Evolutionary conservation across 2,329 filamentous ascomycete genomes (phyloP).

Genomic region (Fusarium torreyae): DNA sequence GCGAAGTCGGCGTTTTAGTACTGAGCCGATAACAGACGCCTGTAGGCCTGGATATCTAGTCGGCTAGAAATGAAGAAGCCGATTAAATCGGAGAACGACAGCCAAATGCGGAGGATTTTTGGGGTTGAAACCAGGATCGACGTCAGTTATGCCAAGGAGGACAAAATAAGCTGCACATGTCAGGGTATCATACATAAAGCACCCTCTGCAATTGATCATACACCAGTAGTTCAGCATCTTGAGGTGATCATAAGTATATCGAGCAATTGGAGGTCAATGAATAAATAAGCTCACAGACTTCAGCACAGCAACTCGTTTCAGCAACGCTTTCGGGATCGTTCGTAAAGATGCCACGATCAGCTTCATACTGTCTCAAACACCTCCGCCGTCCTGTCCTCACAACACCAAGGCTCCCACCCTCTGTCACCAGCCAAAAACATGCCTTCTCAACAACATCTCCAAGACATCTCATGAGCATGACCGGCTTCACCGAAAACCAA

Average conservation of each 20-base stretch:
- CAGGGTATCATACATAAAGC: background rate
- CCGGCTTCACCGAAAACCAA: conserved; percentile 81
- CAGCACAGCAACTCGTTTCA: too few relatives aligned
- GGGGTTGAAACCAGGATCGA: background rate
- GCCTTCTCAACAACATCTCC: conserved; percentile 56
- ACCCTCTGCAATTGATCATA: background rate
- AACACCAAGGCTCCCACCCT: background rate
- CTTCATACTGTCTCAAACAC: conserved; percentile 15
- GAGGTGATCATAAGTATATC: too few relatives aligned
- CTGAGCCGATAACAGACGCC: too few relatives aligned
- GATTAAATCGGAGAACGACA: too few relatives aligned
- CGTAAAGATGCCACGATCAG: conserved; percentile 31
- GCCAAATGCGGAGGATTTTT: background rate
- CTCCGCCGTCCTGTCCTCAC: conserved; percentile 26
- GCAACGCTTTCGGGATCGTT: background rate
- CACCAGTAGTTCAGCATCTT: background rate
- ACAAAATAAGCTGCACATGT: conserved; percentile 7
- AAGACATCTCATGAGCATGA: conserved; percentile 75
- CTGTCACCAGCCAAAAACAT: background rate
- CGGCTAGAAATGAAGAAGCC: too few relatives aligned
- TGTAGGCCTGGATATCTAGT: too few relatives aligned
- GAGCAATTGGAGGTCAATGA: background rate
- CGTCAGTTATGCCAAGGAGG: background rate
- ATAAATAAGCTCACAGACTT: background rate
- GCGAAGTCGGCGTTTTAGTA: too few relatives aligned